phyloP scores from a whole-genome alignment of 345 rosid species.

The Trapa bicornis region DNA sequence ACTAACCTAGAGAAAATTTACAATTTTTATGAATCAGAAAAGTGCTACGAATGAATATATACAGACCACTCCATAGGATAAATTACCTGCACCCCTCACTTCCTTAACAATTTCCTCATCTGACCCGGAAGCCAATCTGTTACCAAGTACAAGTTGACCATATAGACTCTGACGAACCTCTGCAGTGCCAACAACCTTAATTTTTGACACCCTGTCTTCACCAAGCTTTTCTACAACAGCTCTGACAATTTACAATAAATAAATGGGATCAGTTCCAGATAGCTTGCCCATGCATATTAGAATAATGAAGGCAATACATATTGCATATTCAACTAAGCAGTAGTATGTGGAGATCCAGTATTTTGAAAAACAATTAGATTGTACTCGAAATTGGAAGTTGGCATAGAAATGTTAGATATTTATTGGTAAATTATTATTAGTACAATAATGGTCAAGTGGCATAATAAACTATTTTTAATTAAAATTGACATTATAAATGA shows the following conservation, averaged over 20 bases:
- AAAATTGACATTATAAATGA: neutral
- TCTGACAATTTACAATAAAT: slow-evolving; percentile 24
- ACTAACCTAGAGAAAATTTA: neutral
- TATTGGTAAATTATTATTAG: neutral
- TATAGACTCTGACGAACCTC: slow-evolving; percentile 72
- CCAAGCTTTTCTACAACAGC: slow-evolving; percentile 74
- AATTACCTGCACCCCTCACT: slow-evolving; percentile 64
- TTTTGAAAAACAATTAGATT: neutral
- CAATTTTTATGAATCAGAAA: neutral
- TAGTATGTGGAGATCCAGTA: neutral
- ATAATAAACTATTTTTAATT: neutral
- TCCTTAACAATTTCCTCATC: slow-evolving; percentile 73
- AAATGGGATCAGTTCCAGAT: slow-evolving; percentile 2
- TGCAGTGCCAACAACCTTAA: slow-evolving; percentile 48
- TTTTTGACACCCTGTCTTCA: slow-evolving; percentile 42
- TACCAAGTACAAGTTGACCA: slow-evolving; percentile 61
- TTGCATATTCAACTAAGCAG: neutral
- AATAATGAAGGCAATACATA: neutral
- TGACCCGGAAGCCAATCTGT: slow-evolving; percentile 40
- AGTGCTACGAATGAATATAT: neutral
- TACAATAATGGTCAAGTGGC: neutral
- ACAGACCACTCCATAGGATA: neutral
- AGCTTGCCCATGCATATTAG: neutral
- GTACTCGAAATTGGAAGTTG: neutral
- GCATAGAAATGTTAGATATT: neutral